A percentile compares a stretch with the other conserved stretches of the same genome.
phyloP scores from a whole-genome alignment of 2,329 filamentous ascomycete species.

The Arthrobotrys megalospora region DNA sequence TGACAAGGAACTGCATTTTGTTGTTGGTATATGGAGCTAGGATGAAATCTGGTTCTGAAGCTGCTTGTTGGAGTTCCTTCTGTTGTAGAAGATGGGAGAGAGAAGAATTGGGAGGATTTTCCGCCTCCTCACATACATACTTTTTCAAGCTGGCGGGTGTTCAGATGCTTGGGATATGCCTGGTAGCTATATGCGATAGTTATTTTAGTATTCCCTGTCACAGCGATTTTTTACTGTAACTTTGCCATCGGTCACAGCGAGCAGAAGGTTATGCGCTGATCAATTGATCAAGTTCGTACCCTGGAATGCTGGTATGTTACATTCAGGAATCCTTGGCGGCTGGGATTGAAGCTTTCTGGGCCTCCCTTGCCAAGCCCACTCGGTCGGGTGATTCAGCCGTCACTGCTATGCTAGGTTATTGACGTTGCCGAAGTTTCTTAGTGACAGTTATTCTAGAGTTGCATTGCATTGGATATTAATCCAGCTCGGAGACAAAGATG shows the following conservation, averaged over 20 bases:
- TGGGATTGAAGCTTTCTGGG: slow-evolving; percentile 15
- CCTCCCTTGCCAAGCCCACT: not conserved
- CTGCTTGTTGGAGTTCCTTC: not conserved
- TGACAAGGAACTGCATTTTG: slow-evolving; percentile 44
- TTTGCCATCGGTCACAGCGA: not conserved
- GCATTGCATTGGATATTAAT: not conserved
- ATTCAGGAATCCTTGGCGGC: slow-evolving; percentile 13
- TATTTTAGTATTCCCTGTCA: not conserved
- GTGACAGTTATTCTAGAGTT: not conserved
- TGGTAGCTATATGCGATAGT: too few species aligned
- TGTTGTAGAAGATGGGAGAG: not conserved
- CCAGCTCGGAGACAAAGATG: not conserved
- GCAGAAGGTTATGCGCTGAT: not conserved
- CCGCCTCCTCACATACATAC: not conserved
- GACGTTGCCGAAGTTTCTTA: not conserved
- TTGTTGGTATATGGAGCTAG: not conserved
- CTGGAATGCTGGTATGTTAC: slow-evolving; percentile 14
- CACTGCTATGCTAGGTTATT: not conserved
- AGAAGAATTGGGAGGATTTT: not conserved
- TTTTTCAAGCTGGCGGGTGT: too few species aligned
- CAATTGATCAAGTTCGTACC: not conserved
- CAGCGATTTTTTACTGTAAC: not conserved
- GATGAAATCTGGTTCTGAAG: not conserved
- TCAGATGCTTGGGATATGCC: too few species aligned
- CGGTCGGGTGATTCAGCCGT: not conserved